Evolutionary conservation across 2,329 filamentous ascomycete genomes (phyloP), one percentile per base, ranked within the genome.

Genomic region (Alternaria triticimaculans): DNA sequence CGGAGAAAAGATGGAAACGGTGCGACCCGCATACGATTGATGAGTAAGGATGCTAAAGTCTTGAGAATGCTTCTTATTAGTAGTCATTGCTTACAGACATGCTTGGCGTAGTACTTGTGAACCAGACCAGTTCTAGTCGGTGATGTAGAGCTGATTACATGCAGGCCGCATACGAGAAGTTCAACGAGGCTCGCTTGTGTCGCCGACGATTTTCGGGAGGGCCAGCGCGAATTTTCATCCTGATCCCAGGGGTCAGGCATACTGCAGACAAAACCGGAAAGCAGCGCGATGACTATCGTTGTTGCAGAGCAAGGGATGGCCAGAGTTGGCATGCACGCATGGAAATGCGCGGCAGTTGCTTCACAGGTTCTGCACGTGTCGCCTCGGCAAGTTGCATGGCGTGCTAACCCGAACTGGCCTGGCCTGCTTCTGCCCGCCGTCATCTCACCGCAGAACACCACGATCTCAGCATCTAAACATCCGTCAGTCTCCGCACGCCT

Each of bases 381-480:
- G 37, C 25, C 23, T 60, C 60, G 60, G 60, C 60, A n/a, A 63
- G 18, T 28, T 63, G 60, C 60, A 63, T 63, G 15, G 20, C 20
- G 25, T 18, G 26, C 56, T 60, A 63, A 45, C 20, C 25, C 0
- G 14, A n/a, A 15, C 11, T 3, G 44, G 45, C 33, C 18, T 59
- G 20, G n/a, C 26, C 23, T 5, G 28, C 33, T 20, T 25, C 12
- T 4, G 11, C 7, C 20, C 15, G 14, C 18, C 33, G 7, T 23
- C 53, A 43, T 43, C 7, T 26, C 33, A 15, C 23, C 37, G 21
- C 23, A 44, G 25, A 45, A 58, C 37, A 58, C 37, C 37, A 26
- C 14, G 10, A 37, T 23, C 21, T n/a, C 12, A 12, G 51, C 30
- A 23, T 20, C 33, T 14, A 18, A 0, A 11, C 11, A 20, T 44